Evolutionary conservation across 2,329 filamentous ascomycete species (phyloP).

Genomic region (Fonsecaea erecta): DNA sequence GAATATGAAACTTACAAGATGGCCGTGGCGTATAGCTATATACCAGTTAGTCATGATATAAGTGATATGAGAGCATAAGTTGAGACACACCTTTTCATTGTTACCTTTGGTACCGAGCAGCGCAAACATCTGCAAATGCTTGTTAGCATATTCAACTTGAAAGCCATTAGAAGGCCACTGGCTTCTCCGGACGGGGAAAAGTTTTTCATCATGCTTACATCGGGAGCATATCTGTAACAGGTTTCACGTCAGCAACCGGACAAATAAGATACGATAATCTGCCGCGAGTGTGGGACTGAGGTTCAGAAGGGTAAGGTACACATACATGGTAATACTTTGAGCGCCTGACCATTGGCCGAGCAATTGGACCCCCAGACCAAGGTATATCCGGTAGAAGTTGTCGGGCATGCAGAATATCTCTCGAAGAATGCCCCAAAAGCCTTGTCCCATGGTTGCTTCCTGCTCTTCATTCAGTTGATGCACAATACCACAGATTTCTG

Average conservation of each 20-base stretch:
- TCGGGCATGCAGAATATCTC: conserved; percentile 64
- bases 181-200: background rate
- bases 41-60: background rate
- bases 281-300: background rate
- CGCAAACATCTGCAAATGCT: conserved; percentile 61
- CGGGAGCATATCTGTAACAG: background rate
- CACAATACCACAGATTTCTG: conserved; percentile 68
- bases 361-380: conserved; percentile 71
- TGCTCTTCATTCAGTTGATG: conserved; percentile 70
- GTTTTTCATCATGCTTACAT: background rate
- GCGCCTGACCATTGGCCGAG: conserved; percentile 76
- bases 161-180: background rate
- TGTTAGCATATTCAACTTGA: background rate
- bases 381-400: conserved; percentile 74
- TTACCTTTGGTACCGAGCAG: conserved; percentile 72
- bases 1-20: conserved; percentile 8
- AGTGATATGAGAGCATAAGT: background rate
- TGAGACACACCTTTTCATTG: conserved; percentile 57
- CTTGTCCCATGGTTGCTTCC: conserved; percentile 69
- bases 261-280: background rate
- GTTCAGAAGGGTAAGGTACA: background rate
- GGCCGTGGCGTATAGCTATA: conserved; percentile 64
- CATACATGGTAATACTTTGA: conserved; percentile 68
- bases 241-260: background rate
- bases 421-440: conserved; percentile 59